Evolutionary conservation across 2,329 filamentous ascomycete genomes (phyloP), one percentile per base, ranked within the genome.

Genomic region (Scolecobasidium constrictum): DNA sequence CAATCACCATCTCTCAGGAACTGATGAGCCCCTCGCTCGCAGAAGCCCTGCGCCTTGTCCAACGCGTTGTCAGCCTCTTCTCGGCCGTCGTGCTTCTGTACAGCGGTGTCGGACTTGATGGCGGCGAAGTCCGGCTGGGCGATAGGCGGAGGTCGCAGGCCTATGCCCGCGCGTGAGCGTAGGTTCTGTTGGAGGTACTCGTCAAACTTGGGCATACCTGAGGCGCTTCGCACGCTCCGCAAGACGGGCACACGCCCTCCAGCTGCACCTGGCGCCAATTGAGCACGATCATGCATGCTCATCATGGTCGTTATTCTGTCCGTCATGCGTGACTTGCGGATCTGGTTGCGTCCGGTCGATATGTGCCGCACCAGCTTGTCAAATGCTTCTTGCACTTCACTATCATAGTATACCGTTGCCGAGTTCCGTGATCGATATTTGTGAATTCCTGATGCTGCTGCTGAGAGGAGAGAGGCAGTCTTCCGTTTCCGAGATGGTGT

Each of bases 321-420:
- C 42, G 84, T 83, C 81, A 86, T 86, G 63, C 86, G 92, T 41
- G 82, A 86, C 62, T 90, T 93, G 38, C 88, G 80, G 59, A 95
- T 80, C 50, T 85, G 70, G 61, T 94, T 94, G 45, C 88, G 72
- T 39, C 83, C 84, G 1, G 77, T 76, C 4, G 84, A 86, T 26
- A 95, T 79, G 44, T 83, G 82, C 48, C 86, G 81, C 44, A 94
- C 87, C 39, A 94, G 66, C 43, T 81, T 72, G 53, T 94, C 87
- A 50, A 95, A 86, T 31, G 81, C 78, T 40, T 77, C 77, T 57
- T 95, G 87, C 3, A 93, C 81, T 48, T 86, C 81, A 51, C 83
- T 85, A 57, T 95, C 88, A 57, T 95, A 95, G 61, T 86, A 88
- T n/a, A 95, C 83, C 33, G 92, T 80, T 37, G 90, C 81, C 71